phyloP scores from a whole-genome alignment of 352 stramenopile species.

The Globisporangium alternatum region DNA sequence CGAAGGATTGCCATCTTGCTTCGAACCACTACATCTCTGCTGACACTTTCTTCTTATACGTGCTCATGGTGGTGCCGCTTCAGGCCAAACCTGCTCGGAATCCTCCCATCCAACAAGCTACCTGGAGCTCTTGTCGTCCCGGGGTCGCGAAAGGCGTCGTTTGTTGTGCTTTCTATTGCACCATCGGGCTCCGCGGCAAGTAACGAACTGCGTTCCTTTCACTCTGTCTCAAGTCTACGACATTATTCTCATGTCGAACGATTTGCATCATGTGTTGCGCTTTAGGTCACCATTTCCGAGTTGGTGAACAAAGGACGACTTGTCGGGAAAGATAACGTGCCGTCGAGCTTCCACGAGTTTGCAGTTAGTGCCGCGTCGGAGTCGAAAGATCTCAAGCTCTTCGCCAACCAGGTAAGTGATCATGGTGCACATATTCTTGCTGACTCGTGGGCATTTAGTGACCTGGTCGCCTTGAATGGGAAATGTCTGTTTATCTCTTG shows the following conservation, averaged over 20 bases:
- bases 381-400: slow-evolving; percentile 42
- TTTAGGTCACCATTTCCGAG: slow-evolving; percentile 49
- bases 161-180: slow-evolving; percentile 43
- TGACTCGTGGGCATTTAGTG: neutral
- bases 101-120: slow-evolving; percentile 54
- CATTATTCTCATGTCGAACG: neutral
- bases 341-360: slow-evolving; percentile 60
- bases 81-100: slow-evolving; percentile 35
- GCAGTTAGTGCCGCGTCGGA: slow-evolving; percentile 37
- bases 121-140: slow-evolving; percentile 39
- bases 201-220: neutral
- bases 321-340: slow-evolving; percentile 46
- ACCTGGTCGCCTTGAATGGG: neutral
- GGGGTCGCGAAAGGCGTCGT: slow-evolving; percentile 39
- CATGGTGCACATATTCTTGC: neutral
- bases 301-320: slow-evolving; percentile 53
- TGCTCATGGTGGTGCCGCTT: neutral
- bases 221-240: neutral
- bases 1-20: neutral
- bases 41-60: neutral
- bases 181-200: slow-evolving; percentile 35
- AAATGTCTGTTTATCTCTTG: too few relatives aligned
- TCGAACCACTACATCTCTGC: neutral
- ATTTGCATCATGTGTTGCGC: neutral
- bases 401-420: slow-evolving; percentile 27